phyloP scores from a whole-genome alignment of 306 rosid species.

The Argentina anserina region DNA sequence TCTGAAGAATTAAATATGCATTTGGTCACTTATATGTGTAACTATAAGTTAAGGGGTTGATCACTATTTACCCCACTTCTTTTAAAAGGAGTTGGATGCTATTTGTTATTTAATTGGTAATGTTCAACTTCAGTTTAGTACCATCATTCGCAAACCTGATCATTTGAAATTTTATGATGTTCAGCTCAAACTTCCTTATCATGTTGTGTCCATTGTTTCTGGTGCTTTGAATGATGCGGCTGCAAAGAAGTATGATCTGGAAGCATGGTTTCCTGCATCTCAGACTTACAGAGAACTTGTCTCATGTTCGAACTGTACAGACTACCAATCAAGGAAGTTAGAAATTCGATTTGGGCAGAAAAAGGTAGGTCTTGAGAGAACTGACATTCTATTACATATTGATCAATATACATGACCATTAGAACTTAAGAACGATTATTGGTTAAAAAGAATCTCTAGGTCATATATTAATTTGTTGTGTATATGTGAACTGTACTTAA shows the following conservation, averaged over 20 bases:
- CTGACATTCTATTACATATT: neutral
- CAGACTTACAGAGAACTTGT: constrained; percentile 82
- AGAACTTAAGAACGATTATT: neutral
- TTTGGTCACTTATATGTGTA: neutral
- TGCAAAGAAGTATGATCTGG: constrained; percentile 91
- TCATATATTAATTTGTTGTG: neutral
- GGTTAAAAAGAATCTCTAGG: neutral
- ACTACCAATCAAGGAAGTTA: constrained; percentile 82
- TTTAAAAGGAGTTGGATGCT: neutral
- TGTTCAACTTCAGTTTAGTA: neutral
- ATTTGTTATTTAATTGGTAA: neutral
- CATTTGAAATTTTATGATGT: neutral
- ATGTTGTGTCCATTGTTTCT: constrained; percentile 80
- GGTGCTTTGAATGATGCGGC: constrained; percentile 99
- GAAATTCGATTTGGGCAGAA: constrained; percentile 93
- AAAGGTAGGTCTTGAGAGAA: constrained; percentile 51
- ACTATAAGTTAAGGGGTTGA: neutral
- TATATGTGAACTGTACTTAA: neutral
- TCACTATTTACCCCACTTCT: neutral
- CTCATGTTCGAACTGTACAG: constrained; percentile 96
- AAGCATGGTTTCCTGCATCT: constrained; percentile 96
- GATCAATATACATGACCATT: neutral
- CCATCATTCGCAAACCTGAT: neutral
- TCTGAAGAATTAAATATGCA: neutral
- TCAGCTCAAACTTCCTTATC: constrained; percentile 86